phyloP scores from a whole-genome alignment of 805 yeast genomes.

The Lipomyces chichibuensis region DNA sequence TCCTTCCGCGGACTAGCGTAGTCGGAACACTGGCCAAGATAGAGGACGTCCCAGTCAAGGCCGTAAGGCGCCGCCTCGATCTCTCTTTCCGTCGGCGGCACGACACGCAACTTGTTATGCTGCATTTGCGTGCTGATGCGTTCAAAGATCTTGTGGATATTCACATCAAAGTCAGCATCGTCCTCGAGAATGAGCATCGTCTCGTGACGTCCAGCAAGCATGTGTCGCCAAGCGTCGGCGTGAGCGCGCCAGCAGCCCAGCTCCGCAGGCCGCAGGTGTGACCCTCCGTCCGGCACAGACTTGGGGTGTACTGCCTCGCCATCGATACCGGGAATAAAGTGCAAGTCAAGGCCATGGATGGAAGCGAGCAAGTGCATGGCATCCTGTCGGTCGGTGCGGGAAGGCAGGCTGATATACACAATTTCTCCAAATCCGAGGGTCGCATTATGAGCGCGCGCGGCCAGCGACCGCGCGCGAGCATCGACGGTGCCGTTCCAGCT shows the following conservation, averaged over 20 bases:
- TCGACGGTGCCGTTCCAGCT: neutral
- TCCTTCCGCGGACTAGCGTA: constrained; percentile 18
- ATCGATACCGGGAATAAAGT: constrained; percentile 19
- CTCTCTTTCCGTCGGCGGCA: constrained; percentile 19
- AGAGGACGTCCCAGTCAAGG: constrained; percentile 28
- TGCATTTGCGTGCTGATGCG: constrained; percentile 25
- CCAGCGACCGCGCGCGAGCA: neutral
- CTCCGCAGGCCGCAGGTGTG: constrained; percentile 15
- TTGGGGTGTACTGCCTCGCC: constrained; percentile 14
- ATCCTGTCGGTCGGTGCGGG: constrained; percentile 27
- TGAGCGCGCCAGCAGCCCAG: constrained; percentile 32
- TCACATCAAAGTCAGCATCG: constrained; percentile 27
- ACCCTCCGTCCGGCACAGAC: constrained; percentile 24
- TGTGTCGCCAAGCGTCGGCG: constrained; percentile 22
- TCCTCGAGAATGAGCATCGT: constrained; percentile 27
- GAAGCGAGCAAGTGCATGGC: constrained; percentile 22
- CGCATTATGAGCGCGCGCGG: constrained; percentile 14
- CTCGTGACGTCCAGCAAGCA: constrained; percentile 18
- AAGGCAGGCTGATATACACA: constrained; percentile 23
- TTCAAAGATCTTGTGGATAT: constrained; percentile 20
- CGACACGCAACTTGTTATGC: constrained; percentile 19
- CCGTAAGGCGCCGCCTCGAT: constrained; percentile 25
- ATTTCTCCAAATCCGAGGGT: constrained; percentile 30
- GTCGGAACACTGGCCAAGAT: constrained; percentile 29
- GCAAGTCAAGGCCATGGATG: constrained; percentile 16